Evolutionary conservation across 495 filamentous ascomycete species (phyloP).

Genomic region (Aspergillus homomorphus): DNA sequence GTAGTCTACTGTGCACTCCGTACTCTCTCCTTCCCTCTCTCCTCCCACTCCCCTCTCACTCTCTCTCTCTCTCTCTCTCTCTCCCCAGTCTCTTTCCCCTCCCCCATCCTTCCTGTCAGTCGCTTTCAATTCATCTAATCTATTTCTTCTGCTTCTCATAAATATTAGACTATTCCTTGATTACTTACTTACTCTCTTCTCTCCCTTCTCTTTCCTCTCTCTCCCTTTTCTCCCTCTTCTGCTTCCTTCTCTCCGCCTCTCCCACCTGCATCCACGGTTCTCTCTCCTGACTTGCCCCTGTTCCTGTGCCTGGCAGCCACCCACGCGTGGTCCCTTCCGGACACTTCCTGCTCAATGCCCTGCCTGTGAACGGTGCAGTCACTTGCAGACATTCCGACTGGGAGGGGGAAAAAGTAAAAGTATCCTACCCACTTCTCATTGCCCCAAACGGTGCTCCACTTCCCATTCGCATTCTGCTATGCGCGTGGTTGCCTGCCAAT

Average conservation of each 20-base stretch:
- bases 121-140: background rate
- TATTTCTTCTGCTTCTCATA: background rate
- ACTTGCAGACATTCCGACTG: conserved; percentile 11
- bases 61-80: background rate
- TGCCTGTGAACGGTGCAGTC: conserved; percentile 4
- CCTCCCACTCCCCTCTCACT: background rate
- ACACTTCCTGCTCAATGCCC: conserved; percentile 15
- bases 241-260: background rate
- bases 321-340: conserved; percentile 22
- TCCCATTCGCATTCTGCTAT: conserved; percentile 24
- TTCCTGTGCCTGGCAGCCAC: conserved; percentile 16
- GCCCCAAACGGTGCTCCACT: conserved; percentile 10
- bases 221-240: conserved; percentile 12
- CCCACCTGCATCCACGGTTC: conserved; percentile 7
- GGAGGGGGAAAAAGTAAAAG: background rate
- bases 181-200: conserved; percentile 1
- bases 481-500: conserved; percentile 21
- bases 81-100: too few relatives aligned
- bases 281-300: conserved; percentile 9
- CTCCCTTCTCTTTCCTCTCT: conserved; percentile 10
- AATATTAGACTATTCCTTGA: background rate
- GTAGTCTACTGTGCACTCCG: too few relatives aligned
- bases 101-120: background rate
- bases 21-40: background rate
- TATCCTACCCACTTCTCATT: background rate